Evolutionary conservation across 371 early-diverging fungal species (phyloP), one percentile per base, ranked within the genome.

Genomic region (Chytridium lagenaria): DNA sequence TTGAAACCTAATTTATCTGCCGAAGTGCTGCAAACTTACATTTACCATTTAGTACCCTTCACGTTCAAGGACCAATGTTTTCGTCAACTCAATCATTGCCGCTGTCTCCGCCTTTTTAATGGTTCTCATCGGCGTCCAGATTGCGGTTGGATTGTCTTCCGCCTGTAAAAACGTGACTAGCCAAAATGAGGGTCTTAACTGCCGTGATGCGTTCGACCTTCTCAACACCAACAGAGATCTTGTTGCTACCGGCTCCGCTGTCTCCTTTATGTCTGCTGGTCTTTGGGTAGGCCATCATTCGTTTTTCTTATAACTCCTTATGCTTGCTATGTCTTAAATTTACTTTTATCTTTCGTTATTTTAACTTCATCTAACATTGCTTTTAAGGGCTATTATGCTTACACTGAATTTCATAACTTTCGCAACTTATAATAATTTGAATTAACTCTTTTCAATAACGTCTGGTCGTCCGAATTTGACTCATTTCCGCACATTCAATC

Each of bases 201-300:
- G 61, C 36, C 3, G 61, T 3, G 61, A 61, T 16, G 61, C 61
- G 2, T 61, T 61, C 23, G 61, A 61, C 23, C 3, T 61, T 28
- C 23, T 61, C 12, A 37, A 37, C 61, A 37, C 61, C 61, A 61
- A 61, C 61, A 61, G 61, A 34, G 61, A 61, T 61, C 23, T 61
- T 7, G 61, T 61, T 7, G 61, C 61, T 28, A 34, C 61, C 23
- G 61, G 61, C 23, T 28, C 34, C 3, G 61, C 37, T 23, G 61
- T 23, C 34, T 30, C 61, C 5, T 61, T 61, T 34, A 7, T 61
- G 7, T 61, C 61, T 3, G 61, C 61, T 61, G 61, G 61, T 34
- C 36, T 61, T 12, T 61, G 61, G 61, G 61, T 61, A 26, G 26
- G 61, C 23, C 26, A 52, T 52, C 23, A 15, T 52, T 26, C 26